Evolutionary conservation across 73 alveolate species (phyloP).

Genomic region (Tetrahymena malaccensis): DNA sequence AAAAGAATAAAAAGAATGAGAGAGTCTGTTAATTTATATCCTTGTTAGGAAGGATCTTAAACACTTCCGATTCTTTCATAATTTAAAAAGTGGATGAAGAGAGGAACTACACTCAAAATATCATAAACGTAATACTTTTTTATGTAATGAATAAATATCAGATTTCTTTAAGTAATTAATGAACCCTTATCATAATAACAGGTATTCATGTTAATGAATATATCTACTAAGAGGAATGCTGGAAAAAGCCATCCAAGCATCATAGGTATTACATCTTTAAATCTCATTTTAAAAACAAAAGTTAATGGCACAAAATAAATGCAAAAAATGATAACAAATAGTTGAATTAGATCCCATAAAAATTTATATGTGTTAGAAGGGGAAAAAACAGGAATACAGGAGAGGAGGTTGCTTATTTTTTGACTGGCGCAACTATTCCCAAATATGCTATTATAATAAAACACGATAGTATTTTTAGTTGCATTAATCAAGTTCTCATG

Average conservation of each 20-base stretch:
- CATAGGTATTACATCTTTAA: neutral
- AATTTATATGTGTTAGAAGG: neutral
- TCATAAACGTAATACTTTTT: neutral
- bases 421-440: neutral
- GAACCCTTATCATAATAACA: neutral
- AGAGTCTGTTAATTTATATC: neutral
- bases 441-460: neutral
- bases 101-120: neutral
- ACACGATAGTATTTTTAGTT: neutral
- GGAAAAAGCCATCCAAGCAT: neutral
- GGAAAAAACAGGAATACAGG: neutral
- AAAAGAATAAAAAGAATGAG: neutral
- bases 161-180: neutral
- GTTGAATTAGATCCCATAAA: neutral
- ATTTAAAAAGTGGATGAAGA: neutral
- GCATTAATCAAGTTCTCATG: neutral
- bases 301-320: neutral
- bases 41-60: neutral
- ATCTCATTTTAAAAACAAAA: neutral
- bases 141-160: neutral
- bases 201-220: neutral
- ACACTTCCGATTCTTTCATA: neutral
- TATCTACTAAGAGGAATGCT: neutral
- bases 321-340: neutral
- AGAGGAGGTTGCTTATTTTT: neutral